Conservation (phyloP, 2,329 filamentous ascomycete genomes). For the Talaromyces sp. region DNA sequence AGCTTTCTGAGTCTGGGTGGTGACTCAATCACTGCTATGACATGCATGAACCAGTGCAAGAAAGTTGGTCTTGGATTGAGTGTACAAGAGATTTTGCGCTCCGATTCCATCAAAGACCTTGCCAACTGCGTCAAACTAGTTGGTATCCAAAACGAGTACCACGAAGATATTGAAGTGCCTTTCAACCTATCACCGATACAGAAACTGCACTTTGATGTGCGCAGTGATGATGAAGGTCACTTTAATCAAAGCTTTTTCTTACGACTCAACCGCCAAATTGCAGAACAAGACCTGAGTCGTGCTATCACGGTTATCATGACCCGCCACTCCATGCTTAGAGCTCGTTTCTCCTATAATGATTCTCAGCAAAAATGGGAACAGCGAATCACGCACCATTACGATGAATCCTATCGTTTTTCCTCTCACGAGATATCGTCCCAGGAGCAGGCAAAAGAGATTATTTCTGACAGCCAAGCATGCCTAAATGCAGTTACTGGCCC, state of each 20-base stretch:
- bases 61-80: constrained; percentile 41
- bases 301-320: constrained; percentile 27
- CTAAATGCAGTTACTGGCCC: constrained; percentile 34
- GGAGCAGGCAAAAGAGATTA: constrained; percentile 18
- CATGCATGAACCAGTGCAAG: constrained; percentile 43
- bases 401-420: constrained; percentile 23
- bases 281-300: constrained; percentile 17
- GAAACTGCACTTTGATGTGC: constrained; percentile 30
- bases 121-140: constrained; percentile 26
- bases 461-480: constrained; percentile 25
- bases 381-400: constrained; percentile 23
- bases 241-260: constrained; percentile 36
- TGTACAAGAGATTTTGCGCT: constrained; percentile 45
- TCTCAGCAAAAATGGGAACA: constrained; percentile 19
- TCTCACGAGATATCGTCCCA: constrained; percentile 16
- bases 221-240: constrained; percentile 27
- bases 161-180: constrained; percentile 24
- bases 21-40: constrained; percentile 48
- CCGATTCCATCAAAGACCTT: constrained; percentile 40
- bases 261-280: constrained; percentile 22
- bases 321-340: constrained; percentile 34
- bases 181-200: constrained; percentile 35
- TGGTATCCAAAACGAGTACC: constrained; percentile 26
- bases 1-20: constrained; percentile 43
- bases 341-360: constrained; percentile 22